phyloP scores from a whole-genome alignment of 805 yeast species.

The Candida namnaoensis region DNA sequence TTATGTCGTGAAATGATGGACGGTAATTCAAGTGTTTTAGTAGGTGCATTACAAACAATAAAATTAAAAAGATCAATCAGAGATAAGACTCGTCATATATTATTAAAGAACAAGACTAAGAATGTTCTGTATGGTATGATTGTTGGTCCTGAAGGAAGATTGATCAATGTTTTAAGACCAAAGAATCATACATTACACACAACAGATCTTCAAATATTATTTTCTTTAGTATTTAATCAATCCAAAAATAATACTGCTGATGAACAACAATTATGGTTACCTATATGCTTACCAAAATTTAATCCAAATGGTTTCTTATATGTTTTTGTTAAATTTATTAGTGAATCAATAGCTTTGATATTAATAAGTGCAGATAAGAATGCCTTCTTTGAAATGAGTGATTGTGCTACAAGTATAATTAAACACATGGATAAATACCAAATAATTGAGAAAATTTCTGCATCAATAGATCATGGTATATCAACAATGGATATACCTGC shows the following conservation, averaged over 20 bases:
- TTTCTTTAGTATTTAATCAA: constrained; percentile 55
- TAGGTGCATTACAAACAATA: constrained; percentile 60
- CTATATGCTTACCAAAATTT: constrained; percentile 86
- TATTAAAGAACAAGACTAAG: constrained; percentile 38
- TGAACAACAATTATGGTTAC: constrained; percentile 81
- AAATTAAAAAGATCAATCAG: constrained; percentile 52
- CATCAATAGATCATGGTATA: constrained; percentile 26
- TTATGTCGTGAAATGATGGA: constrained; percentile 45
- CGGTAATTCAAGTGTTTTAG: constrained; percentile 48
- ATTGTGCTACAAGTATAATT: constrained; percentile 45
- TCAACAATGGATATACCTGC: constrained; percentile 46
- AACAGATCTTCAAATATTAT: constrained; percentile 68
- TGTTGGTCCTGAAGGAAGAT: constrained; percentile 50
- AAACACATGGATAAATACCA: constrained; percentile 26
- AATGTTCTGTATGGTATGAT: constrained; percentile 71
- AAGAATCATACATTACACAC: constrained; percentile 71
- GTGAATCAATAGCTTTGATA: constrained; percentile 31
- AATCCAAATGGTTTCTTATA: constrained; percentile 84
- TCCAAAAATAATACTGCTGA: constrained; percentile 21
- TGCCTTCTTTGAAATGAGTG: constrained; percentile 68
- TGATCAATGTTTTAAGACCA: constrained; percentile 70
- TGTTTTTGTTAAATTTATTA: constrained; percentile 60
- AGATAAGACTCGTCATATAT: constrained; percentile 43
- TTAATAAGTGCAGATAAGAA: constrained; percentile 55
- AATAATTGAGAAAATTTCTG: constrained; percentile 23